These are phyloP conservation scores for Prunella vulgaris DNA, from an alignment of 257 asterid species.

Conservation along the genomic window DNA sequence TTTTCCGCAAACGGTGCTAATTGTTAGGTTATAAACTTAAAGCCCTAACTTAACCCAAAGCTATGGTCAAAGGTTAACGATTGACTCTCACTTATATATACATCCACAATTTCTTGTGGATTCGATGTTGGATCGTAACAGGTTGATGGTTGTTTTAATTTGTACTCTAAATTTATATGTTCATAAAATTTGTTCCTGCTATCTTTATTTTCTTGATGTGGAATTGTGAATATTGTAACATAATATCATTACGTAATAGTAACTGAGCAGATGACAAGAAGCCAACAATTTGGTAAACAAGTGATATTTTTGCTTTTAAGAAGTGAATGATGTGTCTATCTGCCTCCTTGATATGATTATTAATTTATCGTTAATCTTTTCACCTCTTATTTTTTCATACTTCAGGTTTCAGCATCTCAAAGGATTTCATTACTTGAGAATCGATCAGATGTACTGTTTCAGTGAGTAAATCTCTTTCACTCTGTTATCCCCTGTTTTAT, in stretches of 20 bases:
- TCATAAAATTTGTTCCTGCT: slow-evolving; percentile 3
- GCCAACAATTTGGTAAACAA: neutral
- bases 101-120: too few species aligned
- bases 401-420: slow-evolving; percentile 77
- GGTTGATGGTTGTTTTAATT: neutral
- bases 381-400: slow-evolving; percentile 4
- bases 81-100: too few species aligned
- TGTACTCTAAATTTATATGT: neutral
- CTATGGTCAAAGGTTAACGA: too few species aligned
- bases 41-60: too few species aligned
- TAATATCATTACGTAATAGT: neutral
- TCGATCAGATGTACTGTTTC: slow-evolving; percentile 70
- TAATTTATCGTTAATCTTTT: neutral
- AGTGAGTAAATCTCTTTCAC: slow-evolving; percentile 45
- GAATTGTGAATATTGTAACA: too few species aligned
- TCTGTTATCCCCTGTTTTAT: neutral
- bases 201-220: slow-evolving; percentile 3
- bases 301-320: neutral
- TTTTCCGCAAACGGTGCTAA: too few species aligned
- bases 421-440: slow-evolving; percentile 69
- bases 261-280: slow-evolving; percentile 8
- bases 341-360: slow-evolving; percentile 8
- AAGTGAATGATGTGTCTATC: slow-evolving; percentile 7
- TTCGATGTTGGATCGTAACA: too few species aligned
- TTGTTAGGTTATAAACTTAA: too few species aligned